Percentiles rank a stretch among this genome's conserved stretches.
Evolutionary conservation across 345 rosid species (phyloP).

Genomic region (Gynandropsis gynandra): DNA sequence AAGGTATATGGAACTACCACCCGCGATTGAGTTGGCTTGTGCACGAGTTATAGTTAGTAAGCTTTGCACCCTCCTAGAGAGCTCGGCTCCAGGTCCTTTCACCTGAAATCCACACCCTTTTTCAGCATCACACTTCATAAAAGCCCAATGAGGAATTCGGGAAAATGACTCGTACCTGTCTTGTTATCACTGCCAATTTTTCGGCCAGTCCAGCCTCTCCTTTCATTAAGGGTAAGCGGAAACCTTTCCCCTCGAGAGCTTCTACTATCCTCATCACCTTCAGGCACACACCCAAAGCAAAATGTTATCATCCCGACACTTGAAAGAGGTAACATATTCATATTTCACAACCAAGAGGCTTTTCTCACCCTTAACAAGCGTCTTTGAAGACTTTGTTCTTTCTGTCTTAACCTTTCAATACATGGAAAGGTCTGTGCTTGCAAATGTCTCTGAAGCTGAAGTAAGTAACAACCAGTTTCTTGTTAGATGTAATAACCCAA

Average conservation of each 20-base stretch:
- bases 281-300: slow-evolving; percentile 15
- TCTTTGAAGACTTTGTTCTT: slow-evolving; percentile 92
- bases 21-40: slow-evolving; percentile 58
- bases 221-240: slow-evolving; percentile 68
- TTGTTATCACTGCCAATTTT: slow-evolving; percentile 60
- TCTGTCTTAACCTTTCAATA: slow-evolving; percentile 84
- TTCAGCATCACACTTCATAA: not conserved
- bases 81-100: slow-evolving; percentile 96
- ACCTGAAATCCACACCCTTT: slow-evolving; percentile 40
- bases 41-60: slow-evolving; percentile 61
- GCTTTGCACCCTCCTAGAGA: slow-evolving; percentile 86
- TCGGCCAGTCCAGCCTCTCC: slow-evolving; percentile 88
- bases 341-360: not conserved
- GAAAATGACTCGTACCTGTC: slow-evolving; percentile 53
- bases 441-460: slow-evolving; percentile 95
- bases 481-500: not conserved
- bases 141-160: slow-evolving; percentile 5
- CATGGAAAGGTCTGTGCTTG: slow-evolving; percentile 91
- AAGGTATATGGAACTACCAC: slow-evolving; percentile 60
- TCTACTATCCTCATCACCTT: slow-evolving; percentile 92
- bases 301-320: slow-evolving; percentile 4
- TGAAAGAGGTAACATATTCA: slow-evolving; percentile 11
- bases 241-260: slow-evolving; percentile 88
- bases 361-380: slow-evolving; percentile 74
- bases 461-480: slow-evolving; percentile 9